Evolutionary conservation across 78 protist genomes (phyloP).

Genomic region (Anaeramoeba flamelloides): DNA sequence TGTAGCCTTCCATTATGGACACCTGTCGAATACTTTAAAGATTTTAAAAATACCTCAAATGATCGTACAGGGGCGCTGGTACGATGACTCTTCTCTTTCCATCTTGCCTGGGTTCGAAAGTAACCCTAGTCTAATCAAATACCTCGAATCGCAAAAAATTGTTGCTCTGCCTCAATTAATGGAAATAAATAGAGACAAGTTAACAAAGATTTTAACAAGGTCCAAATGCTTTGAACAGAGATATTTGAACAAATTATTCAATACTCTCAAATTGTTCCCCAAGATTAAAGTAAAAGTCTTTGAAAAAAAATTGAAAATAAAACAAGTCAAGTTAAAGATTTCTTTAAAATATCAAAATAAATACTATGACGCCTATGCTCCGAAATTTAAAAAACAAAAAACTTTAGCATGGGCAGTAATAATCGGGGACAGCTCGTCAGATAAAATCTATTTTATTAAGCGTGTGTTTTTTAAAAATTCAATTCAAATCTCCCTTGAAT

Average conservation of each 20-base stretch:
- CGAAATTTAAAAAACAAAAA: not conserved
- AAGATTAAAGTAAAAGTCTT: not conserved
- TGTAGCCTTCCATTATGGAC: not conserved
- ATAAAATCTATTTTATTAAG: not conserved
- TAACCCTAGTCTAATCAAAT: not conserved
- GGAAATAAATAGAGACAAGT: not conserved
- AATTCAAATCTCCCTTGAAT: not conserved
- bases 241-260: not conserved
- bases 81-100: constrained; percentile 4
- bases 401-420: not conserved
- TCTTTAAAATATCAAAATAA: not conserved
- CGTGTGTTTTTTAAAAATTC: not conserved
- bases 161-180: not conserved
- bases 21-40: not conserved
- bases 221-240: not conserved
- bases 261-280: not conserved
- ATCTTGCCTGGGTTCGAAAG: not conserved
- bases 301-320: not conserved
- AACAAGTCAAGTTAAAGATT: not conserved
- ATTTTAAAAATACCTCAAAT: constrained; percentile 2
- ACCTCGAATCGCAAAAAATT: not conserved
- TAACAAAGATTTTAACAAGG: not conserved
- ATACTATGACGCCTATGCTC: not conserved
- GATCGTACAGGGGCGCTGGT: not conserved
- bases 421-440: not conserved